These are phyloP conservation scores for Magnolia changhungtana DNA, from an alignment of 164 flowering plant species.

Conservation along the genomic window DNA sequence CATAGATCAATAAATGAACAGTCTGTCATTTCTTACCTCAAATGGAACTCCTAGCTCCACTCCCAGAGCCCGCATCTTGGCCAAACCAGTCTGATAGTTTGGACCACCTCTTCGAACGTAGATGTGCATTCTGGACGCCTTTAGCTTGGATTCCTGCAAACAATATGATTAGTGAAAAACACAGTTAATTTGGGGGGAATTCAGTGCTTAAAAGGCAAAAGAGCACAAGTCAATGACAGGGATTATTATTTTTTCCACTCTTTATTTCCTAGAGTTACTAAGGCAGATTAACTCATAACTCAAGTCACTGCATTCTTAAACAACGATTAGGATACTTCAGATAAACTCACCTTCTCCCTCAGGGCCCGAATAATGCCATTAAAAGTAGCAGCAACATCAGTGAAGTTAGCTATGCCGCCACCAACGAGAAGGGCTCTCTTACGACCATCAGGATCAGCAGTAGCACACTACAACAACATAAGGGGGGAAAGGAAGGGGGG, in stretches of 20 bases:
- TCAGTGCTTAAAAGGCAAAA: background rate
- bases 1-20: no score
- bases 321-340: background rate
- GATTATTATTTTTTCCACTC: no score
- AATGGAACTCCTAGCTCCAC: slow-evolving; percentile 82
- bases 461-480: slow-evolving; percentile 56
- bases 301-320: background rate
- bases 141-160: slow-evolving; percentile 64
- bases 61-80: slow-evolving; percentile 78
- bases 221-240: background rate
- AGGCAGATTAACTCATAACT: background rate
- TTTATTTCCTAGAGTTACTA: background rate
- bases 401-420: slow-evolving; percentile 90
- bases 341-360: slow-evolving; percentile 21
- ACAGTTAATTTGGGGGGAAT: background rate
- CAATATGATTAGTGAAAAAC: background rate
- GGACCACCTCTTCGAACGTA: slow-evolving; percentile 97
- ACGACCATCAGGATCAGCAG: slow-evolving; percentile 79
- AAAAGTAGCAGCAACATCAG: slow-evolving; percentile 90
- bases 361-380: slow-evolving; percentile 79
- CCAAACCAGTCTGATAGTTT: slow-evolving; percentile 80
- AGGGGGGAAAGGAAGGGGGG: background rate
- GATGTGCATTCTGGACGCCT: slow-evolving; percentile 83
- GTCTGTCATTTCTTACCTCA: slow-evolving; percentile 47
- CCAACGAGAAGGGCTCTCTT: slow-evolving; percentile 87